Evolutionary conservation across 805 yeast species (phyloP), one percentile per base, ranked within the genome.

Genomic region (Hanseniaspora jakobsenii): DNA sequence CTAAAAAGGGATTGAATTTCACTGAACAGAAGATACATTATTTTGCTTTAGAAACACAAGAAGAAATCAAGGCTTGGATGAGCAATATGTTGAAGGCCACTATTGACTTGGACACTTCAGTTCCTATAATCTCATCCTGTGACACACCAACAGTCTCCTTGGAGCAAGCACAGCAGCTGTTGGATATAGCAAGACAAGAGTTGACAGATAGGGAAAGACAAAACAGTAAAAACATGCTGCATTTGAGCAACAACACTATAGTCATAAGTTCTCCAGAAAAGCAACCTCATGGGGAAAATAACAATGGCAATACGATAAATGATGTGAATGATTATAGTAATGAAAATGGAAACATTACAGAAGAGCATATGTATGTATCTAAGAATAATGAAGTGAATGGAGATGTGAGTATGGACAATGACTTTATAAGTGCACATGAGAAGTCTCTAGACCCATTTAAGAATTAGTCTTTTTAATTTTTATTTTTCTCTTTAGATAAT

Each of bases 21-120:
- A 91, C 99, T 0, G 95, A 87, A 51, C 98, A 95, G 23, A 84
- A 86, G 52, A 82, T 86, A 6, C 98, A 91, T 56, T 91, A 81
- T 61, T 91, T 91, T 70, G 96, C 97, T 0, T 95, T 89, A 35
- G 96, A 91, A 39, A 72, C 84, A 0, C 74, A 71, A 47, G 94
- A 85, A 39, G 97, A 89, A 51, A 81, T 89, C 95, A 71, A 95
- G 57, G 73, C 72, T 2, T 91, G 99, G 99, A 77, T 87, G 77
- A 81, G 86, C 43, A 94, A 95, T 0, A 67, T 91, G 49, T 83
- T 87, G 76, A 85, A 87, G 49, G 94, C 97, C 0, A 91, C 97
- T 0, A 93, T 91, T 54, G 99, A 91, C 58, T 70, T 93, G 46
- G 98, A 91, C 63, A 96, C 91, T 47, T 63, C 82, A 2, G 84